These are phyloP conservation scores for Sclerotinia spermophila DNA, from an alignment of 2,329 filamentous ascomycete species.

Conservation along the genomic window DNA sequence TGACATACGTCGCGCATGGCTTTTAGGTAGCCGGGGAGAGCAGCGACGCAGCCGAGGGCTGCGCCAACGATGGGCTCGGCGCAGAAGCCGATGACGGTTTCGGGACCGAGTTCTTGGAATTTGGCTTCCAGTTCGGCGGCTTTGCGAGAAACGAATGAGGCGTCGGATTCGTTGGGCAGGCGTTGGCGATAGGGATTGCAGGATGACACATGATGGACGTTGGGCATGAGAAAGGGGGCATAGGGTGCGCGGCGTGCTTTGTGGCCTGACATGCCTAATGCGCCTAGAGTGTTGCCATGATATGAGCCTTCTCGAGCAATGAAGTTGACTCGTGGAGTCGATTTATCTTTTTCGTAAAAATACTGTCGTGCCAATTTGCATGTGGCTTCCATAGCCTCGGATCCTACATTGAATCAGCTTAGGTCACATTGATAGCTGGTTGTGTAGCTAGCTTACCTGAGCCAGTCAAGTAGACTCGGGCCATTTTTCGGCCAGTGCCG, in stretches of 20 bases:
- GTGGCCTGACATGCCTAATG: slow-evolving; percentile 58
- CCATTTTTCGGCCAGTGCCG: slow-evolving; percentile 46
- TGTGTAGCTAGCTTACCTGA: slow-evolving; percentile 45
- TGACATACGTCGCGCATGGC: slow-evolving; percentile 67
- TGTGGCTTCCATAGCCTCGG: slow-evolving; percentile 66
- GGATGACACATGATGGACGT: slow-evolving; percentile 55
- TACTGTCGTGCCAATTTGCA: slow-evolving; percentile 67
- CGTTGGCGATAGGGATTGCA: slow-evolving; percentile 62
- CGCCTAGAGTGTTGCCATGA: slow-evolving; percentile 66
- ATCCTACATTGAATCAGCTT: slow-evolving; percentile 43
- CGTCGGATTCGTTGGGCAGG: slow-evolving; percentile 47
- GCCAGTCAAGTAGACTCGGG: slow-evolving; percentile 52
- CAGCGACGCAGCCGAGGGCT: slow-evolving; percentile 65
- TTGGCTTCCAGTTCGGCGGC: slow-evolving; percentile 59
- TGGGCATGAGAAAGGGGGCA: slow-evolving; percentile 51
- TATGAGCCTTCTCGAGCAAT: slow-evolving; percentile 65
- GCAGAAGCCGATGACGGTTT: slow-evolving; percentile 63
- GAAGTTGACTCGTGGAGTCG: slow-evolving; percentile 51
- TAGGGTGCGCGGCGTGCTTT: slow-evolving; percentile 55
- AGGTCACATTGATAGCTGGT: not conserved
- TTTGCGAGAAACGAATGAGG: slow-evolving; percentile 54
- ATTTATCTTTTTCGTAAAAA: slow-evolving; percentile 50
- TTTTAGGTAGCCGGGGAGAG: slow-evolving; percentile 64
- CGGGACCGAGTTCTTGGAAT: slow-evolving; percentile 57
- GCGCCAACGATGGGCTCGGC: slow-evolving; percentile 63